Conservation (phyloP, 495 filamentous ascomycete species). For the Penicillium turbatum region DNA sequence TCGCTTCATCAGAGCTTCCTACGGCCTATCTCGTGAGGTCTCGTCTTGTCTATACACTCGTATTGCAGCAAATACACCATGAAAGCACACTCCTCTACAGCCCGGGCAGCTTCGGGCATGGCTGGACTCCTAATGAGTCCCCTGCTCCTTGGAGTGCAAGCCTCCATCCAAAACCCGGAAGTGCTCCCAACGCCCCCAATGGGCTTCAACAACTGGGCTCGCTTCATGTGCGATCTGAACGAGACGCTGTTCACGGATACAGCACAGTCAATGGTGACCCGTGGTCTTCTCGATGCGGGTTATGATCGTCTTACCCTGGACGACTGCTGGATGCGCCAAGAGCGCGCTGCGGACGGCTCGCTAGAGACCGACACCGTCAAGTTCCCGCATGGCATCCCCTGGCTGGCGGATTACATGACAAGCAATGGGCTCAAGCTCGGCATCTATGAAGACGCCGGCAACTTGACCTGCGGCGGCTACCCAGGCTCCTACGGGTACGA, state of each 20-base stretch:
- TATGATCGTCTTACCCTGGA: slow-evolving; percentile 42
- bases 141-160: slow-evolving; percentile 9
- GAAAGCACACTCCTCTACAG: slow-evolving; percentile 1
- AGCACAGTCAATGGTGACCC: slow-evolving; percentile 34
- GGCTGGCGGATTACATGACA: slow-evolving; percentile 33
- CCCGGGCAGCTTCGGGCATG: slow-evolving; percentile 7
- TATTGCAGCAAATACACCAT: slow-evolving; percentile 2
- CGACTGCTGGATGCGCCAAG: slow-evolving; percentile 39
- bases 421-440: slow-evolving; percentile 34
- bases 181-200: slow-evolving; percentile 38
- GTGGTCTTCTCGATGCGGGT: slow-evolving; percentile 35
- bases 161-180: slow-evolving; percentile 15
- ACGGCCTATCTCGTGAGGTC: not conserved
- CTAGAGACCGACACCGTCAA: slow-evolving; percentile 34
- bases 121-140: slow-evolving; percentile 17
- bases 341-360: slow-evolving; percentile 27
- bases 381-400: slow-evolving; percentile 40
- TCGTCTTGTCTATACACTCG: not conserved
- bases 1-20: not conserved
- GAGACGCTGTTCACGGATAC: slow-evolving; percentile 40
- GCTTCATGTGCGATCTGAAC: slow-evolving; percentile 41
- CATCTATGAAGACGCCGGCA: slow-evolving; percentile 41
- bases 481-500: slow-evolving; percentile 38
- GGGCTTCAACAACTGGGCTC: slow-evolving; percentile 46
- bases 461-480: slow-evolving; percentile 38